A percentile compares a stretch with the other conserved stretches of the same genome.
Evolutionary conservation across 208 protist genomes (phyloP).

Genomic region (Crithidia fasciculata): DNA sequence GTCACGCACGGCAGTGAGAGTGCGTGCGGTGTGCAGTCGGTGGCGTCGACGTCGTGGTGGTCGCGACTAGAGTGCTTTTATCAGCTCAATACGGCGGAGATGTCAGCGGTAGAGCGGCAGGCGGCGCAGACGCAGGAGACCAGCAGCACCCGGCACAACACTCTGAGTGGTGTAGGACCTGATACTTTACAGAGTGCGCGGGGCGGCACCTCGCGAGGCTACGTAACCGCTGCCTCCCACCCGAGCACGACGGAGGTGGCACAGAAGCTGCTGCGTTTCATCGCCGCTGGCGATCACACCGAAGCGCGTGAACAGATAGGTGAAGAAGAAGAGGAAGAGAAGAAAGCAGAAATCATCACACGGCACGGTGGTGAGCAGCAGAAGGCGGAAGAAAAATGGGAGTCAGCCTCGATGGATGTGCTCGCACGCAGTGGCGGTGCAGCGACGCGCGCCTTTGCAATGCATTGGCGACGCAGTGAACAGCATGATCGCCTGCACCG

Average conservation of each 20-base stretch:
- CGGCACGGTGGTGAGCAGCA: too few relatives aligned
- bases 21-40: background rate
- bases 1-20: background rate
- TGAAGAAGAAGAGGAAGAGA: too few relatives aligned
- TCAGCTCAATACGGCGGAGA: background rate
- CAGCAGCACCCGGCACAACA: too few relatives aligned
- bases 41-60: background rate
- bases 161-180: background rate
- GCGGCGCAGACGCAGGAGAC: too few relatives aligned
- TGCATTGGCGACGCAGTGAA: background rate
- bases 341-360: too few relatives aligned
- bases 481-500: background rate
- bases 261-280: background rate
- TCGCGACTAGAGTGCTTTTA: background rate
- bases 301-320: too few relatives aligned
- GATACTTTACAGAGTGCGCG: too few relatives aligned
- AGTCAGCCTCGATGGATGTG: background rate
- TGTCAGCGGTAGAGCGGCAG: background rate
- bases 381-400: background rate
- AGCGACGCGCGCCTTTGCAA: too few relatives aligned
- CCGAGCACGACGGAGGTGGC: constrained; percentile 8
- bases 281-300: background rate
- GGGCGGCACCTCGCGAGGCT: background rate
- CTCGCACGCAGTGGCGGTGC: background rate
- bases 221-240: constrained; percentile 8